Base-by-base conservation (phyloP, 2,329 filamentous ascomycete genomes). In the Colletotrichum tropicale region DNA sequence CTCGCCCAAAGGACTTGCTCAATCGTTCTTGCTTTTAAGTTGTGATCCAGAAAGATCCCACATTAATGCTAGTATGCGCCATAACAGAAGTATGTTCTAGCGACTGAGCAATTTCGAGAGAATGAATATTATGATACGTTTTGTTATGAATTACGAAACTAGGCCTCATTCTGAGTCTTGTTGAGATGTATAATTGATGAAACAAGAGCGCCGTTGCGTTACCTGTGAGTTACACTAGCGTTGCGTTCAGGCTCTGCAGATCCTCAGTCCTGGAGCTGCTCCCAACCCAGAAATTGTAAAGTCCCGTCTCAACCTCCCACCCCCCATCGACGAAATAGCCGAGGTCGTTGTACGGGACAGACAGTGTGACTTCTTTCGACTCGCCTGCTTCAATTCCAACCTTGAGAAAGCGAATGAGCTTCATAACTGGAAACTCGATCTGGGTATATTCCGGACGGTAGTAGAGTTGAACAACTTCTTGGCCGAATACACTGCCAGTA, bases 361-460 rank as follows among this genome's bases (percentile, higher is more conserved):
- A 74, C 24, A 82, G 78, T 87, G 86, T 24, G 5, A 87, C 83
- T 6, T 74, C 79, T 77, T 82, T 81, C 10, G 82, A 81, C 71
- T 86, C 80, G 3, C 86, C 87, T 15, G 85, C 80, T n/a, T 83
- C 78, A 5, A 90, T 73, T 16, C 82, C 81, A 2, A 88, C 80
- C 78, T 89, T 89, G 32, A 78, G 81, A 78, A 90, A 90, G 2
- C 86, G 88, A 74, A 89, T 86, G 8, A 91, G 82, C 76, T 90
- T 88, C 80, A 89, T 89, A 5, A 78, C 79, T 1, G 83, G 83
- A 12, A 83, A 80, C 55, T 81, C 81, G 6, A 85, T 78, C 15
- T 82, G 83, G 2, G 86, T 87, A 67, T 85, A 84, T 58, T 84
- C 78, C 26, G 88, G 87, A 26, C 84, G 82, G 66, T 90, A 83